These are phyloP conservation scores for Naumovozyma dairenensis DNA, from an alignment of 805 yeast species.

Conservation along the genomic window DNA sequence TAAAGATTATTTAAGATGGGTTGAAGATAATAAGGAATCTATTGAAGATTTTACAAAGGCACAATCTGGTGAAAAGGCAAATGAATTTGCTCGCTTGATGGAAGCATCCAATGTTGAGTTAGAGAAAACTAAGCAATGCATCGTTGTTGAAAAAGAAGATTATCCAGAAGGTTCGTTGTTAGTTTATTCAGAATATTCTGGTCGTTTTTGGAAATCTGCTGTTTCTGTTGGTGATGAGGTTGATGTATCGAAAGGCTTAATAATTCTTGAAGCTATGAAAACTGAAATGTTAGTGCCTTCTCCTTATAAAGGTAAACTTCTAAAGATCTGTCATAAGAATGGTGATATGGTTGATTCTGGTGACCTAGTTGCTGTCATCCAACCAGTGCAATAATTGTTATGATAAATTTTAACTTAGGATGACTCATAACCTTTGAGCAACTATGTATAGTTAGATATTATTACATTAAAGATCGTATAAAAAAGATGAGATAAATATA, in stretches of 20 bases:
- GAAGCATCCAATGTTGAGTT: conserved; percentile 73
- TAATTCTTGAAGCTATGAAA: conserved; percentile 96
- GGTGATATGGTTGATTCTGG: conserved; percentile 98
- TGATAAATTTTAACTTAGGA: no score
- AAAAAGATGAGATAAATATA: no score
- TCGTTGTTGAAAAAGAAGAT: conserved; percentile 38
- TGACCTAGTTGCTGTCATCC: conserved; percentile 72
- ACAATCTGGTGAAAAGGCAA: conserved; percentile 75
- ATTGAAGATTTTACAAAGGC: conserved; percentile 56
- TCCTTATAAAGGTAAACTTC: conserved; percentile 59
- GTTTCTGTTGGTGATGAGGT: conserved; percentile 73
- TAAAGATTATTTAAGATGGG: conserved; percentile 66
- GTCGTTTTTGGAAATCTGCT: conserved; percentile 91
- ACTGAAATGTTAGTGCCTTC: conserved; percentile 89
- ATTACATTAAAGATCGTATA: conserved; percentile 1
- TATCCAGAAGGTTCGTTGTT: conserved; percentile 72
- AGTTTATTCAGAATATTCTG: conserved; percentile 93
- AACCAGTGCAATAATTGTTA: no score
- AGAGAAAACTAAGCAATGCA: conserved; percentile 41
- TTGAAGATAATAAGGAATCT: conserved; percentile 59
- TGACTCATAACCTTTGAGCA: no score
- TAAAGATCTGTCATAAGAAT: conserved; percentile 63
- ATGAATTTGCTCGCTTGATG: conserved; percentile 75
- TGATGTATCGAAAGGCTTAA: conserved; percentile 62
- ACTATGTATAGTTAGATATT: background rate